Evolutionary conservation across 73 alveolate species (phyloP), one percentile per base, ranked within the genome.

Genomic region (Paramecium sexaurelia): DNA sequence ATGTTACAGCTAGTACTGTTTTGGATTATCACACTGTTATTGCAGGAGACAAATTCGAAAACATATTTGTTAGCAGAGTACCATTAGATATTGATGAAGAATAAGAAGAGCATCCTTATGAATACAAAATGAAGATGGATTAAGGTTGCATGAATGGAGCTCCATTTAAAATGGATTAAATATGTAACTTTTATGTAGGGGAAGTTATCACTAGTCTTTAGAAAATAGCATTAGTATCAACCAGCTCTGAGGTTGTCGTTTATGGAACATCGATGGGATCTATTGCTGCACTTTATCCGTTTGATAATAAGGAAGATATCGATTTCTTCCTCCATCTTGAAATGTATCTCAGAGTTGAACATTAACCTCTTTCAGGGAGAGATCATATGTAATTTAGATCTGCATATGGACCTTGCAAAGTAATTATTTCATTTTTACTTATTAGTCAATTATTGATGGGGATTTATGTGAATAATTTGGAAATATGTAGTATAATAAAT

Each of bases 281-380:
- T 3, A 75, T 98, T 24, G 98, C 98, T 7, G 99, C 98, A 56
- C 87, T 98, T 57, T 90, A 97, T 8, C 99, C 99, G 55, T 96
- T 98, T 86, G 96, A 98, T 71, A 95, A 95, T 27, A 94, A 94
- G 55, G 99, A 97, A 68, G 99, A 99, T 85, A 96, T 97, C n/a
- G 99, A 98, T 89, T 98, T 98, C 98, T 99, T 98, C 91, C 97
- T 96, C 11, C 99, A 98, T 94, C 94, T 99, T 92, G 99, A 99
- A 95, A 98, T 99, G 99, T 97, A 98, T 85, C 94, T 98, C 91
- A 95, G 99, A 85, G 97, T 96, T 19, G 99, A 99, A 92, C 96
- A 96, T 82, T 98, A 95, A 78, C 99, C 99, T 7, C 94, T 98
- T 22, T 95, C 99, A 39, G 99, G 99, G 37, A 96, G 99, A 83